Evolutionary conservation across 805 yeast genomes (phyloP), one percentile per base, ranked within the genome.

Genomic region (Metschnikowia dekortorum): DNA sequence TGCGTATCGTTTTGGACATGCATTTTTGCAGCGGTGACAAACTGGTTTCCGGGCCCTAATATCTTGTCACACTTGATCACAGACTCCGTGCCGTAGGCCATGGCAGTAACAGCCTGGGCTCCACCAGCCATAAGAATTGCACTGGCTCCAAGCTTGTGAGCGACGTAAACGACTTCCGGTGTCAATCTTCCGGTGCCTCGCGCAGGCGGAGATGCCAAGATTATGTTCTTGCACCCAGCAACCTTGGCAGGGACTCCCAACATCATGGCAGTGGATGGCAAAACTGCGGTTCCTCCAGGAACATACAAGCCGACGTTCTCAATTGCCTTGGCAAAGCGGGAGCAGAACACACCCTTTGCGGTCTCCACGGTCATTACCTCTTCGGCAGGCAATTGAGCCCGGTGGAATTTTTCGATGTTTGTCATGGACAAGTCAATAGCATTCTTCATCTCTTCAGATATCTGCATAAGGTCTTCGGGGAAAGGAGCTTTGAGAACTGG

Each of bases 21-120:
- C 99, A 94, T 94, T 77, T 94, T 94, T 39, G 99, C 99, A 39
- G 99, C 98, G 16, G 99, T 94, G 47, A 94, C 99, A 67, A 94
- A 94, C 74, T 94, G 99, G 73, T 94, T 94, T 53, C 99, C 99
- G 26, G 99, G 99, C 44, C 99, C 99, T 68, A 94, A 78, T 54
- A 94, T 91, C 78, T 94, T 94, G 71, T 94, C 97, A 64, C 92
- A 92, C 71, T 94, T 94, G 47, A 96, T 87, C 46, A 94, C 85
- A 35, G 87, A 73, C 60, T 89, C 89, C 11, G 99, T 94, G 65
- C 99, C 99, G 67, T 94, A 94, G 1, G 99, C 99, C 96, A 94
- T 82, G 5, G 99, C 96, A 43, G 97, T 96, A 47, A 94, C 89
- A 6, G 99, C 99, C 75, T 94, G 99, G 3, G 99, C 99, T 63